Conservation (phyloP, 2,329 filamentous ascomycete genomes). For the Graphium sp. region DNA sequence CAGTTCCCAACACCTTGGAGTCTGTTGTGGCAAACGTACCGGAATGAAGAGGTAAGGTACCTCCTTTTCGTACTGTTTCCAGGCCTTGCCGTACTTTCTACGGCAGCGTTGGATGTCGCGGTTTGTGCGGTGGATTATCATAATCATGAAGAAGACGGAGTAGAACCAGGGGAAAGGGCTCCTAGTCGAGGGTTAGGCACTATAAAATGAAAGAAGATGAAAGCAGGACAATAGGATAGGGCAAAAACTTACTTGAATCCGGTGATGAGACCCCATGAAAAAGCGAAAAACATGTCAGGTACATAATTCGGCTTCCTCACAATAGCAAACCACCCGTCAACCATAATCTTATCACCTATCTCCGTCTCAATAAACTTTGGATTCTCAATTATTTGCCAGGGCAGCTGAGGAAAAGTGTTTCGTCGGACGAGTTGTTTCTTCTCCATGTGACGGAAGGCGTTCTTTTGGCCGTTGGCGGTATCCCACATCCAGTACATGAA, state of each 20-base stretch:
- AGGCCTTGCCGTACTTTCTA: conserved; percentile 66
- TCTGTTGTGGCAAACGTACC: too few species aligned
- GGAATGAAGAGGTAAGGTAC: conserved; percentile 80
- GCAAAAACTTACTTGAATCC: conserved; percentile 20
- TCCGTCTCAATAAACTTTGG: conserved; percentile 60
- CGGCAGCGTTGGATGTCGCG: conserved; percentile 66
- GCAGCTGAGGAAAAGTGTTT: conserved; percentile 74
- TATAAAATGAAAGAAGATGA: background rate
- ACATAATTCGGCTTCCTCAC: conserved; percentile 47
- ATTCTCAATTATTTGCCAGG: conserved; percentile 70
- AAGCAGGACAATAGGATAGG: too few species aligned
- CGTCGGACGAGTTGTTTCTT: conserved; percentile 53
- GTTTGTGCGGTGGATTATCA: conserved; percentile 66
- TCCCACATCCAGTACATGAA: conserved; percentile 88
- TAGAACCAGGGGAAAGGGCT: conserved; percentile 89
- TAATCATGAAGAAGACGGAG: conserved; percentile 62
- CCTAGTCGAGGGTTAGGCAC: conserved; percentile 6
- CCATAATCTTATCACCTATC: conserved; percentile 59
- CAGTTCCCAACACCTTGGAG: too few species aligned
- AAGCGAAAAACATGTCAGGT: conserved; percentile 29
- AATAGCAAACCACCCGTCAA: conserved; percentile 69
- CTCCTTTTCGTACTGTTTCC: conserved; percentile 61
- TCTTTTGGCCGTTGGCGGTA: conserved; percentile 84
- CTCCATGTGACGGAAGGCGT: conserved; percentile 71
- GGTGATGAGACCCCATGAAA: conserved; percentile 31